Percentiles rank a stretch among this genome's conserved stretches.
phyloP scores from a whole-genome alignment of 2,329 filamentous ascomycete genomes.

The Purpureocillium lavendulum region DNA sequence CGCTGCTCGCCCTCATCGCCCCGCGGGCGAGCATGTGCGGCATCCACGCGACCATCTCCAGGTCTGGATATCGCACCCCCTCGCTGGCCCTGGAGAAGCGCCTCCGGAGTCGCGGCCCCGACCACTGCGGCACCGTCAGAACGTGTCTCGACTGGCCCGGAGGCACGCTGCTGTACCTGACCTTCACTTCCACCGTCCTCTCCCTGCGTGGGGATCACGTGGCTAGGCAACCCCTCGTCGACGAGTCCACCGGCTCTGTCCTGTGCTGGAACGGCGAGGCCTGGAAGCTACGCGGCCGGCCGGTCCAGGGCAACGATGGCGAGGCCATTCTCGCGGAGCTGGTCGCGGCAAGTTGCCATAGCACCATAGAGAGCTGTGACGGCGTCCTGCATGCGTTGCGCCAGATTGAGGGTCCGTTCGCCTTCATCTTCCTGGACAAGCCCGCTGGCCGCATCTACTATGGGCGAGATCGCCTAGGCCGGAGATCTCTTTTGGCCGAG shows the following conservation, averaged over 20 bases:
- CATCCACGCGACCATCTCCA: conserved; percentile 45
- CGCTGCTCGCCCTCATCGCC: too few species aligned
- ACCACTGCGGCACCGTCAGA: conserved; percentile 41
- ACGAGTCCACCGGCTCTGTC: conserved; percentile 47
- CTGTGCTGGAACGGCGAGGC: conserved; percentile 98
- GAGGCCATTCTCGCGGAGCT: conserved; percentile 58
- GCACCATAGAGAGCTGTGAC: conserved; percentile 13
- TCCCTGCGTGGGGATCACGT: conserved; percentile 71
- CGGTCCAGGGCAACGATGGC: conserved; percentile 71
- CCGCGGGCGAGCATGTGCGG: conserved; percentile 46
- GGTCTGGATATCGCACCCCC: conserved; percentile 16
- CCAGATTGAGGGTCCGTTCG: conserved; percentile 72
- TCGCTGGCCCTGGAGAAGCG: conserved; percentile 29
- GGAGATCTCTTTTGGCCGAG: conserved; percentile 68
- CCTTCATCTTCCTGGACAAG: conserved; percentile 76
- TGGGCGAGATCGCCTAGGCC: conserved; percentile 78
- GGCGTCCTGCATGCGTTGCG: conserved; percentile 44
- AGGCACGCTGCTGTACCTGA: conserved; percentile 34
- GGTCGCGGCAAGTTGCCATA: conserved; percentile 27
- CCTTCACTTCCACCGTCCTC: conserved; percentile 79
- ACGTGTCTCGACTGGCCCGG: conserved; percentile 14
- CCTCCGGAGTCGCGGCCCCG: conserved; percentile 50
- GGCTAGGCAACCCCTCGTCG: conserved; percentile 63
- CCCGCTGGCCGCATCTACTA: conserved; percentile 59
- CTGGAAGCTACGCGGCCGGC: conserved; percentile 60